phyloP scores from a whole-genome alignment of 2,329 filamentous ascomycete species.

The Penicillium sp. region DNA sequence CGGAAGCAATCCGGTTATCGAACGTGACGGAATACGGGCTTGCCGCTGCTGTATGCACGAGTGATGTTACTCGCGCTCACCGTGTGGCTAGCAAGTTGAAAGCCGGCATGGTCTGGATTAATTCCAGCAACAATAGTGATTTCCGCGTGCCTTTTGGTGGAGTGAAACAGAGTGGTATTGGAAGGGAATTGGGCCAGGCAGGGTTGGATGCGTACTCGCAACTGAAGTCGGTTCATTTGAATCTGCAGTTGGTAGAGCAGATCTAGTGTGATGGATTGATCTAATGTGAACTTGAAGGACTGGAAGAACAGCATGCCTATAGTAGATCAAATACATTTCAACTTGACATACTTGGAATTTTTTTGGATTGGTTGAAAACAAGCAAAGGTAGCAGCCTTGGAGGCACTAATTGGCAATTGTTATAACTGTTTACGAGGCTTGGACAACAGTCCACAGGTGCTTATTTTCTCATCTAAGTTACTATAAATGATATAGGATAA shows the following conservation, averaged over 20 bases:
- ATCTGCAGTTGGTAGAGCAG: neutral
- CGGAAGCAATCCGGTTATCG: neutral
- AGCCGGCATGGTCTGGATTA: conserved; percentile 9
- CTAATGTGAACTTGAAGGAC: neutral
- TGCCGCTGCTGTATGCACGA: neutral
- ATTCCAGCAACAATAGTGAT: conserved; percentile 8
- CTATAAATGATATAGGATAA: too few relatives aligned
- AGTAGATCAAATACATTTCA: too few relatives aligned
- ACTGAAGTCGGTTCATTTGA: neutral
- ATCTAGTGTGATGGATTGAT: neutral
- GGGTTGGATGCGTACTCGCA: neutral
- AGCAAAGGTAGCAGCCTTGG: too few relatives aligned
- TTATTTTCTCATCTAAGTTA: too few relatives aligned
- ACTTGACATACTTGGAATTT: too few relatives aligned
- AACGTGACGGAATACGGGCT: neutral
- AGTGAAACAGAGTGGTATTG: conserved; percentile 13
- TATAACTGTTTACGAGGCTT: too few relatives aligned
- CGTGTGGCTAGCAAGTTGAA: neutral
- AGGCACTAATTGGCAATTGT: too few relatives aligned
- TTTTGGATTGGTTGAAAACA: too few relatives aligned
- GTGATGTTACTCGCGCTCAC: neutral
- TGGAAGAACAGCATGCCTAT: too few relatives aligned
- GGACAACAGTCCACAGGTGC: too few relatives aligned
- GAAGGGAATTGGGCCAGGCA: conserved; percentile 4
- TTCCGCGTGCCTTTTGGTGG: conserved; percentile 13